These are phyloP conservation scores for Limnanthes douglasii DNA, from an alignment of 345 rosid species.

Conservation along the genomic window DNA sequence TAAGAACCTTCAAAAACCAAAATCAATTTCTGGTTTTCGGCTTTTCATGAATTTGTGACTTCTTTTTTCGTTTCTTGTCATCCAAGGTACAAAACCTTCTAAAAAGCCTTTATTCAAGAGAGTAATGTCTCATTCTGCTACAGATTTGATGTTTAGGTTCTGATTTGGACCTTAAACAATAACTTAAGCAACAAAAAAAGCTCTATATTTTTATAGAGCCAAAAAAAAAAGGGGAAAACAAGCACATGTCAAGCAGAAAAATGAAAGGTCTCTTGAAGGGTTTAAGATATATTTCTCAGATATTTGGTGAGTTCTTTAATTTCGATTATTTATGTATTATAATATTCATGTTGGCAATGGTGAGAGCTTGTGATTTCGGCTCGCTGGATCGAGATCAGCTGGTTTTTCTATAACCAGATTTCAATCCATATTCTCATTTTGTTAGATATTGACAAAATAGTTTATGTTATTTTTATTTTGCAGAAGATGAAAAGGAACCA, in stretches of 20 bases:
- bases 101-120: not conserved
- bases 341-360: not conserved
- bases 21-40: not conserved
- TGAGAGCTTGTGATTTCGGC: too few relatives aligned
- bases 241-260: constrained; percentile 39
- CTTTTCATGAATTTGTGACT: constrained; percentile 5
- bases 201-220: not conserved
- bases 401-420: constrained; percentile 5
- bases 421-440: constrained; percentile 4
- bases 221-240: not conserved
- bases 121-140: not conserved
- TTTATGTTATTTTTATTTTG: constrained; percentile 2
- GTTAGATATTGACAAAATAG: not conserved
- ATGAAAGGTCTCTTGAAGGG: constrained; percentile 76
- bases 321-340: not conserved
- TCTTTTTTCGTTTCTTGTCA: not conserved
- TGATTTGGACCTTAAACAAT: not conserved
- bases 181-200: not conserved
- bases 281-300: constrained; percentile 61
- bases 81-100: too few relatives aligned
- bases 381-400: too few relatives aligned
- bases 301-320: constrained; percentile 34
- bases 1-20: constrained; percentile 1
- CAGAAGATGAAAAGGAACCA: constrained; percentile 61
- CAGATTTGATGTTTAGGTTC: constrained; percentile 1